Evolutionary conservation across 2,329 filamentous ascomycete genomes (phyloP).

Genomic region (Phyllosticta paracitricarpa): DNA sequence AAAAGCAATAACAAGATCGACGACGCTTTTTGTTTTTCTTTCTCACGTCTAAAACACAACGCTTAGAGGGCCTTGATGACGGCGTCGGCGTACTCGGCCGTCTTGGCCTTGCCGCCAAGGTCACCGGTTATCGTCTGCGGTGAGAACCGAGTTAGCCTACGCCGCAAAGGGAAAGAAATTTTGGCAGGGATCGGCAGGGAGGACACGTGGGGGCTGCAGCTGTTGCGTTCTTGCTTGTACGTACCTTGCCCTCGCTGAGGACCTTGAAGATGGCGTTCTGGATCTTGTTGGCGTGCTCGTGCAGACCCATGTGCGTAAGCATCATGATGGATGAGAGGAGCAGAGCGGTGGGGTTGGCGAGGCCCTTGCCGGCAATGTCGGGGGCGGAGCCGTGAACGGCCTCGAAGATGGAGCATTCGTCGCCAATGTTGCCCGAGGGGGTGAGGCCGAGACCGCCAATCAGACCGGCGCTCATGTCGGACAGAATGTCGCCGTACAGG

Average conservation of each 20-base stretch:
- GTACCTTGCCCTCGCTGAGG: conserved; percentile 84
- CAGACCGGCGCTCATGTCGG: conserved; percentile 97
- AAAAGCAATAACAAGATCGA: not conserved
- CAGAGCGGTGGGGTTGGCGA: conserved; percentile 95
- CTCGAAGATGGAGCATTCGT: conserved; percentile 99
- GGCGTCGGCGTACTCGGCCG: conserved; percentile 81
- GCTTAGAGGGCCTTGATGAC: conserved; percentile 60
- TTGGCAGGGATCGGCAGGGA: conserved; percentile 13
- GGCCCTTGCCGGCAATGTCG: conserved; percentile 89
- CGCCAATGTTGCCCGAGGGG: conserved; percentile 95
- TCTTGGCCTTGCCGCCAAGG: conserved; percentile 92
- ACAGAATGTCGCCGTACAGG: conserved; percentile 98
- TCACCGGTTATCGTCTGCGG: conserved; percentile 73
- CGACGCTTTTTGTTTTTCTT: not conserved
- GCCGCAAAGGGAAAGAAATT: not conserved
- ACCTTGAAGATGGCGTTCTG: conserved; percentile 94
- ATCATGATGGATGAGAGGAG: conserved; percentile 98
- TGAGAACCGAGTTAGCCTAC: conserved; percentile 9
- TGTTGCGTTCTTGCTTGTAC: conserved; percentile 13
- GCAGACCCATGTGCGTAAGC: conserved; percentile 95
- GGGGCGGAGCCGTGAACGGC: conserved; percentile 96
- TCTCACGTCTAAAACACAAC: not conserved
- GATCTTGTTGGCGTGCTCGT: conserved; percentile 73
- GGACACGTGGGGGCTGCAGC: not conserved
- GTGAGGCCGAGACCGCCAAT: conserved; percentile 96